These are phyloP conservation scores for Talaromyces rugulosus DNA, from an alignment of 2,329 filamentous ascomycete species.

Conservation along the genomic window DNA sequence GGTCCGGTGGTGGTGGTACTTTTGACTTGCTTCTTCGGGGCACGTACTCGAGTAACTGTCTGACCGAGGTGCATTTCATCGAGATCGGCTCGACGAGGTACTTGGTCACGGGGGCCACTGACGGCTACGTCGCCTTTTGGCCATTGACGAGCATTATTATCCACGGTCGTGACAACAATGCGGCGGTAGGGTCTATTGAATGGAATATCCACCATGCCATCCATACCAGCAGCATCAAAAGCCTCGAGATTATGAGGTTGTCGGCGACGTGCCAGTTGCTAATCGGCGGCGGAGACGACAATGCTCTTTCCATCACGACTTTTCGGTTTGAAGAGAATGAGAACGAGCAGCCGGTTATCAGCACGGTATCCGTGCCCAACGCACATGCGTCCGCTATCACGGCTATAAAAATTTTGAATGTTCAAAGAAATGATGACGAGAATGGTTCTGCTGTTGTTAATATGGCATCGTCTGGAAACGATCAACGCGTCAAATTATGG, in stretches of 20 bases:
- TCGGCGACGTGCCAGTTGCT: constrained; percentile 46
- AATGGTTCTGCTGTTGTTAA: constrained; percentile 12
- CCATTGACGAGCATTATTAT: constrained; percentile 28
- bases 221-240: constrained; percentile 80
- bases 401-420: constrained; percentile 29
- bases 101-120: constrained; percentile 67
- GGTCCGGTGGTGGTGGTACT: constrained; percentile 4
- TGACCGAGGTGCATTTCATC: constrained; percentile 59
- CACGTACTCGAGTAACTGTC: constrained; percentile 67
- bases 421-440: background rate
- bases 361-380: constrained; percentile 33
- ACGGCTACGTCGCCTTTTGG: constrained; percentile 70
- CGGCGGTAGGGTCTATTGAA: constrained; percentile 12
- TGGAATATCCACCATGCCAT: constrained; percentile 46
- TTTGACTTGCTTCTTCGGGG: constrained; percentile 49
- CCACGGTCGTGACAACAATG: constrained; percentile 15
- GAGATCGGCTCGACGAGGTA: constrained; percentile 40
- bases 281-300: constrained; percentile 83
- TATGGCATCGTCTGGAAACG: constrained; percentile 41
- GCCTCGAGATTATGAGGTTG: constrained; percentile 33
- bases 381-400: constrained; percentile 45
- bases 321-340: constrained; percentile 19
- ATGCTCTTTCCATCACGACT: constrained; percentile 62
- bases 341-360: constrained; percentile 16
- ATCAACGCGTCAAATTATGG: constrained; percentile 46